Conservation (phyloP, 208 protist species). For the Leishmania braziliensis region DNA sequence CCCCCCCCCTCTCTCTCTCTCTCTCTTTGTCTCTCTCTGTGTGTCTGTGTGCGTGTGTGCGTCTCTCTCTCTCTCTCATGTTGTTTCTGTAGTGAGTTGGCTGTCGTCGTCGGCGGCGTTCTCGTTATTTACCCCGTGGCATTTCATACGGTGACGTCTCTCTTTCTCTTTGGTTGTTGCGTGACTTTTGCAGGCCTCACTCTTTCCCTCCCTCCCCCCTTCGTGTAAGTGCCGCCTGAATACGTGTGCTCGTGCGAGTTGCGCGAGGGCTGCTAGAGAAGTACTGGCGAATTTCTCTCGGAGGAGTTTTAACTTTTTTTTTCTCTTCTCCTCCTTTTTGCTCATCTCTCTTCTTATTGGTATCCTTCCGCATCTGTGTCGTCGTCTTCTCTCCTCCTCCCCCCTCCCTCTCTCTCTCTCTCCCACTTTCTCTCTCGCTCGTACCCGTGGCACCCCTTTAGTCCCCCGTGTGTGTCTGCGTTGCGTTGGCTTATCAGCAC, state of each 20-base stretch:
- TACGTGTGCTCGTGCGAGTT: not conserved
- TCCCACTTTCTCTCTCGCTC: not conserved
- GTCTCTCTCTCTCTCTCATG: no score
- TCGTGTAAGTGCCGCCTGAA: not conserved
- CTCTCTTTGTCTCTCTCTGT: not conserved
- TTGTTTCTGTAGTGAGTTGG: no score
- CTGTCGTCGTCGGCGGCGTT: no score
- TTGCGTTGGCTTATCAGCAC: not conserved
- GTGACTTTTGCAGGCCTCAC: not conserved
- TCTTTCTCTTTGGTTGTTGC: not conserved
- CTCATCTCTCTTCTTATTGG: slow-evolving; percentile 4
- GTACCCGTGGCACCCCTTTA: not conserved
- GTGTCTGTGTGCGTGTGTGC: no score
- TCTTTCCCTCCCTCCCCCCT: not conserved
- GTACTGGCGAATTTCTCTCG: not conserved
- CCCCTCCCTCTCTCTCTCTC: not conserved
- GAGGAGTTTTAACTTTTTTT: not conserved
- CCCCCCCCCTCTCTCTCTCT: not conserved
- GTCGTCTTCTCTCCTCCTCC: not conserved
- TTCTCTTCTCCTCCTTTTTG: not conserved
- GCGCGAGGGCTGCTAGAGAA: not conserved
- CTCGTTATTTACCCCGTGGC: no score
- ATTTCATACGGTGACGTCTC: not conserved
- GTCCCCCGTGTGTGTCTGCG: not conserved
- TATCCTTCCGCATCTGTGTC: not conserved